phyloP scores from a whole-genome alignment of 176 grass and related monocot species.

The Oryza officinalis region DNA sequence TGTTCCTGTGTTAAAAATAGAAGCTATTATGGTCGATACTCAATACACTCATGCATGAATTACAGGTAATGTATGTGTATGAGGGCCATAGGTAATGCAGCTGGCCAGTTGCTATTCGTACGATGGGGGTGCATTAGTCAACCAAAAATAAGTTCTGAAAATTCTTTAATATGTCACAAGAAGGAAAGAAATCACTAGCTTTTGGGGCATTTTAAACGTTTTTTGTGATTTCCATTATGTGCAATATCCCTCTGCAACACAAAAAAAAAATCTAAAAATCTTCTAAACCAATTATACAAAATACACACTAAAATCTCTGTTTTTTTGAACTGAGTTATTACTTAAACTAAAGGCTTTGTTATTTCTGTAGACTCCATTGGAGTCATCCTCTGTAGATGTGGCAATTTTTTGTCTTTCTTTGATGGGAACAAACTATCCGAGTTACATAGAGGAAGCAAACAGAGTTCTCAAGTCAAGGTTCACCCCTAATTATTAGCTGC shows the following conservation, averaged over 20 bases:
- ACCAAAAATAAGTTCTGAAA: neutral
- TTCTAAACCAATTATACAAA: conserved; percentile 6
- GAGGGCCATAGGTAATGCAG: neutral
- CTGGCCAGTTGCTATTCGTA: neutral
- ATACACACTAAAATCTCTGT: neutral
- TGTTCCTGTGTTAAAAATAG: neutral
- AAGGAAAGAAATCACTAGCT: neutral
- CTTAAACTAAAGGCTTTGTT: conserved; percentile 24
- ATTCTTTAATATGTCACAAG: conserved; percentile 11
- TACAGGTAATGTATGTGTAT: neutral
- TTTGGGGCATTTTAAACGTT: neutral
- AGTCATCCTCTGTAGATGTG: conserved; percentile 76
- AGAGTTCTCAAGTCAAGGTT: conserved; percentile 87
- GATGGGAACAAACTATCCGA: conserved; percentile 87
- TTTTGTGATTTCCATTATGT: neutral
- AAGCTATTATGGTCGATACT: neutral
- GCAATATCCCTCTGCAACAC: neutral
- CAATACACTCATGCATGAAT: neutral
- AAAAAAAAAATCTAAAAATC: neutral
- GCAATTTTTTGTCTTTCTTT: conserved; percentile 96
- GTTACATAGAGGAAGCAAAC: conserved; percentile 85
- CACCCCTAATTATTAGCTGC: conserved; percentile 19
- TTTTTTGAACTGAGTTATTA: neutral
- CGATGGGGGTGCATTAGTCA: neutral
- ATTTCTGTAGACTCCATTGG: conserved; percentile 75